Evolutionary conservation across 331 rosid genomes (phyloP).

Genomic region (Malus hybrid): DNA sequence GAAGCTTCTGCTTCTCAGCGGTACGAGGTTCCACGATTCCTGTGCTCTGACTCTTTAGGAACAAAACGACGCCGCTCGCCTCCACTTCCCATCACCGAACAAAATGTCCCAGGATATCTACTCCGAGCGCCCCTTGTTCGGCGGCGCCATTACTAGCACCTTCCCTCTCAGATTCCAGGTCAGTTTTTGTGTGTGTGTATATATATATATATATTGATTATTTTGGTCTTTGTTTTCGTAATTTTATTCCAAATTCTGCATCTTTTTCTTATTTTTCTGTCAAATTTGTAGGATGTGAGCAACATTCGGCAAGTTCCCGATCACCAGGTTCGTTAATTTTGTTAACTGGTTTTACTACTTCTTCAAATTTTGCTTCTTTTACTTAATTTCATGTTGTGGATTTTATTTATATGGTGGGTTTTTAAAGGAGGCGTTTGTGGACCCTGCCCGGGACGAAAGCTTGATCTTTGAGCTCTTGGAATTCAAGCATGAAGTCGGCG

Average conservation of each 20-base stretch:
- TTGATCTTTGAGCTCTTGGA: conserved; percentile 81
- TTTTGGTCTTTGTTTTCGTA: background rate
- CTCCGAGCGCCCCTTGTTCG: conserved; percentile 48
- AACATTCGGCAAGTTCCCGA: conserved; percentile 75
- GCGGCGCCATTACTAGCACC: conserved; percentile 50
- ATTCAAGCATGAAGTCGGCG: conserved; percentile 59
- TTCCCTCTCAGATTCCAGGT: conserved; percentile 73
- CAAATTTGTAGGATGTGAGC: conserved; percentile 59
- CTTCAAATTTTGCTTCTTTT: background rate
- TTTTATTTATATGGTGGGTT: background rate
- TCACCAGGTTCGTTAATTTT: conserved; percentile 55
- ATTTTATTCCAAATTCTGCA: background rate
- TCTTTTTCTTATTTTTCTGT: background rate
- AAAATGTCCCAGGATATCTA: conserved; percentile 36
- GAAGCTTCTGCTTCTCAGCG: background rate
- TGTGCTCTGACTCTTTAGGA: background rate
- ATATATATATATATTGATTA: background rate
- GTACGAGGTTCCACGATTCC: background rate
- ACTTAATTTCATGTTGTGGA: background rate
- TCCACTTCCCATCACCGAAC: background rate
- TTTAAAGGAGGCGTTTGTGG: conserved; percentile 67
- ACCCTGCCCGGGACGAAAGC: conserved; percentile 77
- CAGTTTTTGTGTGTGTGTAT: background rate
- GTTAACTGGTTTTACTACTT: background rate
- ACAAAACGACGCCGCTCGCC: conserved; percentile 1